Percentiles rank a stretch among this genome's conserved stretches.
These are phyloP conservation scores for Papilionanthe hybrid DNA, from an alignment of 116 monocot genomes.

Conservation along the genomic window DNA sequence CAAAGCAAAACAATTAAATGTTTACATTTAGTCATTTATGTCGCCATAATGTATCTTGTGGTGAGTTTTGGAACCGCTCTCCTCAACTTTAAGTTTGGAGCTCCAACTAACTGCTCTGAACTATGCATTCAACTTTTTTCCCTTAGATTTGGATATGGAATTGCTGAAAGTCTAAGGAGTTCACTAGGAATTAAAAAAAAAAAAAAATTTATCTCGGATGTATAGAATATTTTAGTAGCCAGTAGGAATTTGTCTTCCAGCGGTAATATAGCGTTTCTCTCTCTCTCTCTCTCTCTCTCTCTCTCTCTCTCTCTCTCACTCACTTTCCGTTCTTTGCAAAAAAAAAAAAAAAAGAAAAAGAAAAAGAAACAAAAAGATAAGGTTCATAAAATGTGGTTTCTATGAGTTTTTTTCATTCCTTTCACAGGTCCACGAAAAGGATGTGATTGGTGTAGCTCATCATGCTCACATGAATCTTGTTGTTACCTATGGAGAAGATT, in stretches of 20 bases:
- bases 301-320: background rate
- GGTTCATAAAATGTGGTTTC: background rate
- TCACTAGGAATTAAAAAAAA: background rate
- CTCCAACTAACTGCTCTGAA: background rate
- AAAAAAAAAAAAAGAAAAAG: too few relatives aligned
- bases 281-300: too few relatives aligned
- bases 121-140: background rate
- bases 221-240: background rate
- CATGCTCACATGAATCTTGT: slow-evolving; percentile 94
- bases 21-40: background rate
- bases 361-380: too few relatives aligned
- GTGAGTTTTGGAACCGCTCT: background rate
- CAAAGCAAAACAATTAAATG: background rate
- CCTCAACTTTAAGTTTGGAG: background rate
- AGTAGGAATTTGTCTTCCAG: background rate
- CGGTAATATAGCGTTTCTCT: background rate
- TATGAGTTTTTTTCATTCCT: background rate
- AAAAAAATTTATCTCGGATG: background rate
- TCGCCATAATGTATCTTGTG: background rate
- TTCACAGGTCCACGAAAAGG: slow-evolving; percentile 91
- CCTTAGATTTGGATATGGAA: background rate
- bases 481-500: slow-evolving; percentile 79
- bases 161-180: background rate
- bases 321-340: too few relatives aligned
- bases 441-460: slow-evolving; percentile 87